Conservation (phyloP, 164 flowering plant species). For the Vitis labrusca region DNA sequence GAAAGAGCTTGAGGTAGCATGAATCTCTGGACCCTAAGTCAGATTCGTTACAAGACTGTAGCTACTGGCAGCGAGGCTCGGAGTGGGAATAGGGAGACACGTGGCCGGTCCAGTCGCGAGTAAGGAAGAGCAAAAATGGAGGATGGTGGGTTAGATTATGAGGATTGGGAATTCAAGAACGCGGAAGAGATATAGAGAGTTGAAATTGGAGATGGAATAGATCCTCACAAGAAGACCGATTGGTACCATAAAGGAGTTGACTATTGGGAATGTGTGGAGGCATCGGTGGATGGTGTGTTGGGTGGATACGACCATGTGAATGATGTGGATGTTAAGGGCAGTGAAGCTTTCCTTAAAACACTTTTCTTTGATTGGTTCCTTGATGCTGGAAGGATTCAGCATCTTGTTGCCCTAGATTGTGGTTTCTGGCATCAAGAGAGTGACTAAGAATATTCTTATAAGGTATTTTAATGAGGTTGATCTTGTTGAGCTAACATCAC, state of each 20-base stretch:
- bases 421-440: no score
- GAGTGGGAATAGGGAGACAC: not conserved
- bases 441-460: no score
- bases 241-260: slow-evolving; percentile 84
- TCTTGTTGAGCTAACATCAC: no score
- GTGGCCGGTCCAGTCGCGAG: not conserved
- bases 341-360: slow-evolving; percentile 69
- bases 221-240: slow-evolving; percentile 43
- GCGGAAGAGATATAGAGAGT: slow-evolving; percentile 87
- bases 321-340: slow-evolving; percentile 64
- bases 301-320: slow-evolving; percentile 91
- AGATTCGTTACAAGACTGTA: no score
- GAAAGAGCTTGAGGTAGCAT: no score
- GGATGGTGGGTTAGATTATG: slow-evolving; percentile 54
- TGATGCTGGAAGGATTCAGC: slow-evolving; percentile 24
- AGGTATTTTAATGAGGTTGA: no score
- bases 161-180: slow-evolving; percentile 67
- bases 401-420: slow-evolving; percentile 72
- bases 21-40: no score
- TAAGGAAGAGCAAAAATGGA: slow-evolving; percentile 39
- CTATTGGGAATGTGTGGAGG: slow-evolving; percentile 92
- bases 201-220: slow-evolving; percentile 56
- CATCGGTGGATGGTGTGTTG: slow-evolving; percentile 89
- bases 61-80: no score
- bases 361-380: slow-evolving; percentile 51